A percentile compares a stretch with the other conserved stretches of the same genome.
phyloP scores from a whole-genome alignment of 2,329 filamentous ascomycete species.

The Hypoxylon sp. region DNA sequence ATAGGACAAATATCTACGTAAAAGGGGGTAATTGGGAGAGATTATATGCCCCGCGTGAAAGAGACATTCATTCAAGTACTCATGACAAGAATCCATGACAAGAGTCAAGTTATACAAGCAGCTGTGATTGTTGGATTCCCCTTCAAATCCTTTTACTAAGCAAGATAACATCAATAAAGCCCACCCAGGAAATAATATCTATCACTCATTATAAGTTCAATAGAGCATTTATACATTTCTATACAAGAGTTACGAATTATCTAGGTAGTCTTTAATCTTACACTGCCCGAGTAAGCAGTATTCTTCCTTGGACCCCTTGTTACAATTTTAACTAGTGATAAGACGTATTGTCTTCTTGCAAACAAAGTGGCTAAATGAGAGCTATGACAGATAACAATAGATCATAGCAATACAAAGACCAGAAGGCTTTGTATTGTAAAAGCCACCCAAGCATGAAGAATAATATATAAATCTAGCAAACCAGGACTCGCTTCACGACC shows the following conservation, averaged over 20 bases:
- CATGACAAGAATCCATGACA: background rate
- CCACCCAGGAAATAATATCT: background rate
- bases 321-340: background rate
- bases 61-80: background rate
- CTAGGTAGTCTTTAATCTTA: background rate
- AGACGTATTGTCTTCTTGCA: background rate
- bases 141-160: background rate
- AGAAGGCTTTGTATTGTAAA: background rate
- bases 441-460: background rate
- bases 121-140: background rate
- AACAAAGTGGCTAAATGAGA: background rate
- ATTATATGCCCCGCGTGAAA: background rate
- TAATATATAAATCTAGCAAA: slow-evolving; percentile 4
- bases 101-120: background rate
- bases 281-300: background rate
- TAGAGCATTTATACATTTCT: background rate
- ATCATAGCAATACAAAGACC: background rate
- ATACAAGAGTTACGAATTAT: no score
- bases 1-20: background rate
- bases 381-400: background rate
- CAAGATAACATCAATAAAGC: background rate
- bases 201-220: background rate
- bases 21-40: background rate
- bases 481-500: background rate
- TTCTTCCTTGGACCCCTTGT: background rate